A percentile compares a stretch with the other conserved stretches of the same genome.
phyloP scores from a whole-genome alignment of 768 basidiomycete species.

The Rhodotorula sphaerocarpa region DNA sequence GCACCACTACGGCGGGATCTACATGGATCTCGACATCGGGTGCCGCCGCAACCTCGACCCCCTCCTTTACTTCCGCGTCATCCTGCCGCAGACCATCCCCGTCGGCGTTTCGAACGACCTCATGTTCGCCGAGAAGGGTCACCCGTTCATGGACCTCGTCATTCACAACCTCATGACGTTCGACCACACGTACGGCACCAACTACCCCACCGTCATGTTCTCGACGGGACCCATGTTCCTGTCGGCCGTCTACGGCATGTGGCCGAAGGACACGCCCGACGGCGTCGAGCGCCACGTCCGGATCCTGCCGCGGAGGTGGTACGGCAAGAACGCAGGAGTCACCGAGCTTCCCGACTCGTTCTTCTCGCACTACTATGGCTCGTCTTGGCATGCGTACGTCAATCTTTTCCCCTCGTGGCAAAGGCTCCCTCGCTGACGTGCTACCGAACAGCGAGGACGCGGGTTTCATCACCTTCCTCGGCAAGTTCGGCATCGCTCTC shows the following conservation, averaged over 20 bases:
- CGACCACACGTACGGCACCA: conserved; percentile 86
- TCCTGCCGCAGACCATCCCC: conserved; percentile 89
- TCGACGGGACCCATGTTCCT: conserved; percentile 99
- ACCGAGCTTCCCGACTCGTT: conserved; percentile 80
- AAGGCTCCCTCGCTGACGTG: neutral
- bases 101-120: conserved; percentile 97
- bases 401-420: neutral
- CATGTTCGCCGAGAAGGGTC: conserved; percentile 76
- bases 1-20: conserved; percentile 87
- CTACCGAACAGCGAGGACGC: conserved; percentile 53
- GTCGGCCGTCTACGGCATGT: conserved; percentile 85
- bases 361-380: conserved; percentile 96
- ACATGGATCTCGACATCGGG: conserved; percentile 93
- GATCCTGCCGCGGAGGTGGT: conserved; percentile 89
- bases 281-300: conserved; percentile 50
- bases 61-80: conserved; percentile 69
- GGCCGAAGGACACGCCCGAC: conserved; percentile 43
- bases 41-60: conserved; percentile 79
- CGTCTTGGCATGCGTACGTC: conserved; percentile 87
- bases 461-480: conserved; percentile 89
- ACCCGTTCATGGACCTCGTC: conserved; percentile 84
- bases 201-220: conserved; percentile 99
- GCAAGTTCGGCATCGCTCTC: conserved; percentile 72
- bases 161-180: conserved; percentile 85
- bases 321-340: conserved; percentile 86